These are phyloP conservation scores for Aspergillus floridensis DNA, from an alignment of 2,329 filamentous ascomycete genomes.

Conservation along the genomic window DNA sequence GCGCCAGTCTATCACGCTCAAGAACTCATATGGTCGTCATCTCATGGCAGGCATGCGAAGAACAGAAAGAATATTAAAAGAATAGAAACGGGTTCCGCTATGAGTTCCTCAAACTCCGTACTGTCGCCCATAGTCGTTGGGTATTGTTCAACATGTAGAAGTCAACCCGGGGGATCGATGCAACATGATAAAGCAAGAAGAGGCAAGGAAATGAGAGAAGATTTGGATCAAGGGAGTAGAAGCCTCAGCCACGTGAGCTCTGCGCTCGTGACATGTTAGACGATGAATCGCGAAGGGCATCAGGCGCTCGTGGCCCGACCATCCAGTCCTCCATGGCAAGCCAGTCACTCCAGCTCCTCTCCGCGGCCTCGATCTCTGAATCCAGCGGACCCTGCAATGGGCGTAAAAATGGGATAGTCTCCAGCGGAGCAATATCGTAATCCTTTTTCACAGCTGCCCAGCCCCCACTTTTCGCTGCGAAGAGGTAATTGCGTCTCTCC, in stretches of 20 bases:
- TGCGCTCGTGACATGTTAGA: conserved; percentile 35
- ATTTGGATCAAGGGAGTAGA: not conserved
- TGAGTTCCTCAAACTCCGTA: conserved; percentile 6
- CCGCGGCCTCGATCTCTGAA: conserved; percentile 77
- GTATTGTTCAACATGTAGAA: not conserved
- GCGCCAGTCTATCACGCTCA: conserved; percentile 14
- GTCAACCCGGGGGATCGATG: not conserved
- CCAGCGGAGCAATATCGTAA: conserved; percentile 82
- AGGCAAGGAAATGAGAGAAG: not conserved
- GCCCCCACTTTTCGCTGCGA: conserved; percentile 86
- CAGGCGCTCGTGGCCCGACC: conserved; percentile 76
- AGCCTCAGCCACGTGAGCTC: conserved; percentile 29
- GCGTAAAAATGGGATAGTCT: conserved; percentile 82
- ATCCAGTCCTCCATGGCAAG: conserved; percentile 98
- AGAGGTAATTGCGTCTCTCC: conserved; percentile 90
- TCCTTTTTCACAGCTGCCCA: conserved; percentile 87
- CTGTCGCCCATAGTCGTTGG: not conserved
- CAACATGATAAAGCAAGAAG: not conserved
- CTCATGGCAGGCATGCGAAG: conserved; percentile 11
- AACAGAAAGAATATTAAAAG: conserved; percentile 6
- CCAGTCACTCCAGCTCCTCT: conserved; percentile 90
- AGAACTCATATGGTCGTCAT: conserved; percentile 17
- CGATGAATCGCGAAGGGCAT: conserved; percentile 39
- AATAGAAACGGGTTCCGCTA: not conserved
- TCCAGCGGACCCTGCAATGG: conserved; percentile 75